A percentile compares a stretch with the other conserved stretches of the same genome.
These are phyloP conservation scores for Oidium heveae DNA, from an alignment of 2,329 filamentous ascomycete genomes.

Conservation along the genomic window DNA sequence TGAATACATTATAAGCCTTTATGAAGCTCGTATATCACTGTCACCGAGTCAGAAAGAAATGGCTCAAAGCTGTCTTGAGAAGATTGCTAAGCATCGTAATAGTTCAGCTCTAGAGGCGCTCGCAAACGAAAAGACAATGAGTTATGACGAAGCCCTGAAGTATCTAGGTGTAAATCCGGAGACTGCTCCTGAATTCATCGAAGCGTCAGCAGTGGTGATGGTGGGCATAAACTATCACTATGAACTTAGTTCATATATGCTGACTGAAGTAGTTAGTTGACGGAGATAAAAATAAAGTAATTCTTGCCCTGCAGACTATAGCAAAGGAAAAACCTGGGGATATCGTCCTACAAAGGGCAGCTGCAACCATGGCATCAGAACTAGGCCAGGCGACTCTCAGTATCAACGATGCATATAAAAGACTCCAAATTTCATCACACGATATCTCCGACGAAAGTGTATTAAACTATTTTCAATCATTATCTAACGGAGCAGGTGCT, in stretches of 20 bases:
- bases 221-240: constrained; percentile 6
- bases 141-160: constrained; percentile 35
- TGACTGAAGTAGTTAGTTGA: constrained; percentile 8
- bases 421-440: constrained; percentile 11
- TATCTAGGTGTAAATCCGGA: constrained; percentile 24
- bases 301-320: constrained; percentile 11
- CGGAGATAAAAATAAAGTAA: constrained; percentile 11
- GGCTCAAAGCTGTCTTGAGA: constrained; percentile 27
- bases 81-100: constrained; percentile 30
- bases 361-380: constrained; percentile 10
- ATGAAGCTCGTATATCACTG: constrained; percentile 30
- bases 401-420: constrained; percentile 12
- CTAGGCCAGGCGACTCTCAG: constrained; percentile 7
- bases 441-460: constrained; percentile 12
- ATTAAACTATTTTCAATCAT: constrained; percentile 12
- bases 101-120: constrained; percentile 32
- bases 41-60: constrained; percentile 27
- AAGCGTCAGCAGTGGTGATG: constrained; percentile 12
- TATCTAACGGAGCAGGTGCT: constrained; percentile 8
- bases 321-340: constrained; percentile 10
- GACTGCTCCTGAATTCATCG: constrained; percentile 12
- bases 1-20: constrained; percentile 34
- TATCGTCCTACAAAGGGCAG: constrained; percentile 9
- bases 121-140: constrained; percentile 29
- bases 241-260: neutral